Percentiles rank a stretch among this genome's conserved stretches.
These are phyloP conservation scores for Xylaria longipes DNA, from an alignment of 495 filamentous ascomycete species.

Conservation along the genomic window DNA sequence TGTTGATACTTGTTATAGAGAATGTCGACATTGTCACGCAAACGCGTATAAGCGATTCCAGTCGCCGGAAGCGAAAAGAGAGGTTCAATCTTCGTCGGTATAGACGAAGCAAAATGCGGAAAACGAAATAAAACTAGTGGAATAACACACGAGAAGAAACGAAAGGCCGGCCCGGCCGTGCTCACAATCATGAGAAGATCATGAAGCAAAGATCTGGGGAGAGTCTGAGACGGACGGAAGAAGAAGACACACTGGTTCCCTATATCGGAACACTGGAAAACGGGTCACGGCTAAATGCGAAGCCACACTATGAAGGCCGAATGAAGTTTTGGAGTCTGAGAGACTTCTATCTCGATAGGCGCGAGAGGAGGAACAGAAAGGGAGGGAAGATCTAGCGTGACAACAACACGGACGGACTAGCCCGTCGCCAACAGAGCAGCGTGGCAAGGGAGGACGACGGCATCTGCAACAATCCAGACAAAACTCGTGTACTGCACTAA, in stretches of 20 bases:
- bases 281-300: conserved; percentile 41
- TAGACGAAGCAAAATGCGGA: conserved; percentile 33
- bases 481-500: conserved; percentile 10
- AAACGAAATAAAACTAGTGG: conserved; percentile 32
- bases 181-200: conserved; percentile 46
- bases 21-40: conserved; percentile 29
- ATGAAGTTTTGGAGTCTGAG: conserved; percentile 11
- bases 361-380: conserved; percentile 43
- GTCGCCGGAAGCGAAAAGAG: conserved; percentile 42
- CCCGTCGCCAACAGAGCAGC: background rate
- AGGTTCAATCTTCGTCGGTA: conserved; percentile 28
- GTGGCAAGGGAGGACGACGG: conserved; percentile 33
- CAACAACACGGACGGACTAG: conserved; percentile 18
- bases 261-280: conserved; percentile 24
- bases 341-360: conserved; percentile 31
- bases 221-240: conserved; percentile 27
- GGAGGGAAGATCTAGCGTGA: conserved; percentile 13
- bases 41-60: conserved; percentile 46
- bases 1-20: conserved; percentile 49
- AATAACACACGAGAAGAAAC: conserved; percentile 41
- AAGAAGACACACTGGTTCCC: conserved; percentile 28
- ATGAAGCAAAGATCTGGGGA: conserved; percentile 38
- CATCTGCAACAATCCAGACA: conserved; percentile 19
- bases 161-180: conserved; percentile 50
- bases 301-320: conserved; percentile 24